Evolutionary conservation across 1,284 basidiomycete genomes (phyloP), one percentile per base, ranked within the genome.

Genomic region (Sporisorium iseilematis-ciliati): DNA sequence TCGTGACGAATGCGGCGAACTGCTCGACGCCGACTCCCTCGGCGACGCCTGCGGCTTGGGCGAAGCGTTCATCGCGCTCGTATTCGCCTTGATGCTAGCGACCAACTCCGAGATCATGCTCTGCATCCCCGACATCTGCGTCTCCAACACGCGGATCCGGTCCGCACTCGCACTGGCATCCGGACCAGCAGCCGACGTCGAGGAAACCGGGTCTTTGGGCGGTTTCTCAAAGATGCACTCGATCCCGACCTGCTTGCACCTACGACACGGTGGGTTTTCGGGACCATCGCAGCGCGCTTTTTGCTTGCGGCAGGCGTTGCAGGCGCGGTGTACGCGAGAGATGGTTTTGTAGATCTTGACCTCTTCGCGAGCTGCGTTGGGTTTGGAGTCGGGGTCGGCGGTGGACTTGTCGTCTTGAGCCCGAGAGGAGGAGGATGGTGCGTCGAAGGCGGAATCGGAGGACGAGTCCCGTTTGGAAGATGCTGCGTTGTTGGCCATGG

Each of bases 201-300:
- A 43, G 1, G 64, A 14, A 0, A 41, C 31, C 21, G 88, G 88
- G 87, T 93, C 93, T 88, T 91, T 93, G 86, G 94, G 91, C 79
- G 93, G 93, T 86, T 95, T 96, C 86, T 95, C 95, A 85, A 95
- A 97, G 50, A 97, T 87, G 82, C 94, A 97, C 38, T 89, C 89
- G 11, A 91, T 91, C 12, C 92, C 92, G 82, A 91, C 93, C 54
- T 92, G 88, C 79, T 92, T 90, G 87, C 94, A 97, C 59, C 94
- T 91, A 86, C 92, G 91, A 88, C 95, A 94, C 72, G 93, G 92
- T 86, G 92, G 89, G 91, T 94, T 56, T 25, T 67, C 73, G 16
- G 73, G 70, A 7, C 73, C 74, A 41, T 78, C 75, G 38, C 70
- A 74, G 7, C 71, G 45, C 35, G 69, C 69, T 46, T 78, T 78